A percentile compares a stretch with the other conserved stretches of the same genome.
These are phyloP conservation scores for Cercospora nicotianae DNA, from an alignment of 2,329 filamentous ascomycete species.

Conservation along the genomic window DNA sequence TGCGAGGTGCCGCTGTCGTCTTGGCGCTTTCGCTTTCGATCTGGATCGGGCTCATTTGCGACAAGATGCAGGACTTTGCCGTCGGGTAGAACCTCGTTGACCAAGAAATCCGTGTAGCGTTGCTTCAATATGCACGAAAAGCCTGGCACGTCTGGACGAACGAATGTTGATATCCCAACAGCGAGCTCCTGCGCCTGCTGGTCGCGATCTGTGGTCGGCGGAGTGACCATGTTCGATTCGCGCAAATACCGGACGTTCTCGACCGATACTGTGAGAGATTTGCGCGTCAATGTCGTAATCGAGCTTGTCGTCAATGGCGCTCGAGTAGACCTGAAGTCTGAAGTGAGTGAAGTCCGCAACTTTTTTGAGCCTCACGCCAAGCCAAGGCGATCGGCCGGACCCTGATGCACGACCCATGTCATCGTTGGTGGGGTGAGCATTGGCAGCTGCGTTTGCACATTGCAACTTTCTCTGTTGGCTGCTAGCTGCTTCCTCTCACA, in stretches of 20 bases:
- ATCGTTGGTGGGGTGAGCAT: slow-evolving; percentile 6
- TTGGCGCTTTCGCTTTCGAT: slow-evolving; percentile 30
- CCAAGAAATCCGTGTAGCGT: slow-evolving; percentile 86
- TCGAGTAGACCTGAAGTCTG: background rate
- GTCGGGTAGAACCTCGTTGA: slow-evolving; percentile 79
- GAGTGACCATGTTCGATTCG: background rate
- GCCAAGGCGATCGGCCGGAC: background rate
- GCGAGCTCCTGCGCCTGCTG: slow-evolving; percentile 43
- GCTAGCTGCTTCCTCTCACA: background rate
- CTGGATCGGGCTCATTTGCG: slow-evolving; percentile 40
- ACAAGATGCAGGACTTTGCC: slow-evolving; percentile 74
- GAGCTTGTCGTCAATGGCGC: background rate
- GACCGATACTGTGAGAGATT: background rate
- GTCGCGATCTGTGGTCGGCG: slow-evolving; percentile 2
- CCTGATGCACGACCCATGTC: slow-evolving; percentile 2
- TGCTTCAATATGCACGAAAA: slow-evolving; percentile 69
- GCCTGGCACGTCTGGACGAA: slow-evolving; percentile 57
- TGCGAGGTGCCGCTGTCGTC: slow-evolving; percentile 18
- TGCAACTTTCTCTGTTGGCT: background rate
- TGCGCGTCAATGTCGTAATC: background rate
- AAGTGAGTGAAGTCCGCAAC: background rate
- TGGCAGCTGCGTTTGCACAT: slow-evolving; percentile 3
- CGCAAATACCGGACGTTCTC: background rate
- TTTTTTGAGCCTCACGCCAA: slow-evolving; percentile 3
- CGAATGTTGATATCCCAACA: slow-evolving; percentile 64